Evolutionary conservation across 768 basidiomycete genomes (phyloP).

Genomic region (Psilocybe tampanensis): DNA sequence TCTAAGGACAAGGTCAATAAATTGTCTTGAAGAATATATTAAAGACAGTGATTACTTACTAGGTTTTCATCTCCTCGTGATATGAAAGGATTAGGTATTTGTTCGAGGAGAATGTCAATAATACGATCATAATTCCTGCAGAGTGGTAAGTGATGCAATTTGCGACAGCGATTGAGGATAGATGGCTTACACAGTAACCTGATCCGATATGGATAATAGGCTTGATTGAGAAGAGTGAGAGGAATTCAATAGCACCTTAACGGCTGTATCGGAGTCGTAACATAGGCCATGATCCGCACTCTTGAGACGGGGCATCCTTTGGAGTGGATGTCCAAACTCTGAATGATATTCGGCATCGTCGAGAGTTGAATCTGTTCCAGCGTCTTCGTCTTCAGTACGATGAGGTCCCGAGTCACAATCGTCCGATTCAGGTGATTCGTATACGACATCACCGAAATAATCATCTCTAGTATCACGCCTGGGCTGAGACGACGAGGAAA

Average conservation of each 20-base stretch:
- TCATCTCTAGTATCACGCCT: not conserved
- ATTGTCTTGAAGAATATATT: too few relatives aligned
- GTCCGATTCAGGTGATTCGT: slow-evolving; percentile 22
- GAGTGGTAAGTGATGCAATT: not conserved
- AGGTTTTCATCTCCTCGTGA: slow-evolving; percentile 19
- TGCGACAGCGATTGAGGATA: not conserved
- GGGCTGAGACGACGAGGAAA: not conserved
- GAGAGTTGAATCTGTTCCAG: slow-evolving; percentile 33
- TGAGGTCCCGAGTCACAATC: slow-evolving; percentile 11
- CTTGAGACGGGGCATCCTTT: slow-evolving; percentile 34
- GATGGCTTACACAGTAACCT: slow-evolving; percentile 13
- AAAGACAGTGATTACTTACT: slow-evolving; percentile 16
- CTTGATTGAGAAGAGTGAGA: slow-evolving; percentile 20
- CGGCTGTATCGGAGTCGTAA: slow-evolving; percentile 19
- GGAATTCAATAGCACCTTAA: slow-evolving; percentile 21
- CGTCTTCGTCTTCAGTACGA: slow-evolving; percentile 16
- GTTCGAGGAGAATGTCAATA: slow-evolving; percentile 21
- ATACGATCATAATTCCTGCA: slow-evolving; percentile 21
- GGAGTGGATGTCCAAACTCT: slow-evolving; percentile 34
- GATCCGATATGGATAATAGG: slow-evolving; percentile 18
- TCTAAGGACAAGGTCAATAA: slow-evolving; percentile 25
- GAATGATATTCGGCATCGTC: slow-evolving; percentile 25
- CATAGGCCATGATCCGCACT: slow-evolving; percentile 26
- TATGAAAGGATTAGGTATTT: slow-evolving; percentile 23
- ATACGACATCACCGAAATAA: slow-evolving; percentile 21